A percentile compares a stretch with the other conserved stretches of the same genome.
Conservation (phyloP, 2,329 filamentous ascomycete species). For the Ceratocystis lukuohia region DNA sequence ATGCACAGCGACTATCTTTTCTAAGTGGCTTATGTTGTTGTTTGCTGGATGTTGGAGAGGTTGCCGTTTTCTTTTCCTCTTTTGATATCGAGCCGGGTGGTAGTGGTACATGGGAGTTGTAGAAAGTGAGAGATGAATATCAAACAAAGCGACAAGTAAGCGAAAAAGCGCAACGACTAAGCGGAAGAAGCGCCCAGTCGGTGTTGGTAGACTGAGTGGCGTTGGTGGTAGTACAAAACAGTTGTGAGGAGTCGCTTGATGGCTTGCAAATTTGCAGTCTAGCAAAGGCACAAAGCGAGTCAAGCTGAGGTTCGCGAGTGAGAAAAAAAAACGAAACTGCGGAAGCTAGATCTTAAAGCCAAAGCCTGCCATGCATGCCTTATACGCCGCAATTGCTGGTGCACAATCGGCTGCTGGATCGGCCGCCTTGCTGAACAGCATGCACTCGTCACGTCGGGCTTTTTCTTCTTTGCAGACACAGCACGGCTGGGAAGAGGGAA, state of each 20-base stretch:
- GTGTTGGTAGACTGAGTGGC: neutral
- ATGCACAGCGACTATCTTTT: neutral
- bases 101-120: neutral
- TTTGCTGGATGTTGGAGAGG: neutral
- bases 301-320: neutral
- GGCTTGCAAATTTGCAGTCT: too few relatives aligned
- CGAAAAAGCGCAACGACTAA: neutral
- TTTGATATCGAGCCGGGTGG: neutral
- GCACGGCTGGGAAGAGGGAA: slow-evolving; percentile 54
- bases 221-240: slow-evolving; percentile 1
- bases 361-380: slow-evolving; percentile 81
- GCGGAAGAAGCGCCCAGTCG: neutral
- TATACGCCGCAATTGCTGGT: slow-evolving; percentile 71
- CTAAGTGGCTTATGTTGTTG: neutral
- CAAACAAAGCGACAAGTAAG: neutral
- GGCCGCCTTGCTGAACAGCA: slow-evolving; percentile 82
- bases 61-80: neutral
- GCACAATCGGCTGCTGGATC: slow-evolving; percentile 77
- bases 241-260: neutral
- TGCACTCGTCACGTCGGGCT: slow-evolving; percentile 85
- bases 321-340: too few relatives aligned
- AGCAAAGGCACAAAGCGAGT: neutral
- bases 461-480: slow-evolving; percentile 98
- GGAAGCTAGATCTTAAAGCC: slow-evolving; percentile 57
- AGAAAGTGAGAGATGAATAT: neutral